Conservation (phyloP, 176 grass and related monocot species). For the Olyra latifolia region DNA sequence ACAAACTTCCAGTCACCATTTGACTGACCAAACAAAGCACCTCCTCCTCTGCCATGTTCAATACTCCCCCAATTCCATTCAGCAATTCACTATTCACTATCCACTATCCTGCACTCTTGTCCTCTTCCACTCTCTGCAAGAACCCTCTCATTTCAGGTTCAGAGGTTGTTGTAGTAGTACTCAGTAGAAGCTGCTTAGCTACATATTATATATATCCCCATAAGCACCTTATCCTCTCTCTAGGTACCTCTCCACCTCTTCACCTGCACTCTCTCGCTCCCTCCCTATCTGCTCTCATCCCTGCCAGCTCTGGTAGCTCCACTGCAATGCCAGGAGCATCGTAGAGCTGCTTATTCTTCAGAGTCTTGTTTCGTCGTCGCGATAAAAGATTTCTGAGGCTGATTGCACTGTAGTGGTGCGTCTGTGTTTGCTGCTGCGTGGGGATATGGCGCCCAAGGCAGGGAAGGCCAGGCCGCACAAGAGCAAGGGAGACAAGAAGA, state of each 20-base stretch:
- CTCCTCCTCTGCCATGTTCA: neutral
- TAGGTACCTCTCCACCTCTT: constrained; percentile 21
- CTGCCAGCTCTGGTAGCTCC: neutral
- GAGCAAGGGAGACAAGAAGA: constrained; percentile 94
- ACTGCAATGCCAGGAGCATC: constrained; percentile 39
- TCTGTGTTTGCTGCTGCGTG: neutral
- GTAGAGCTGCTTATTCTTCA: neutral
- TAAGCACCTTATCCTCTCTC: constrained; percentile 55
- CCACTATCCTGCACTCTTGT: constrained; percentile 3
- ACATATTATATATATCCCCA: constrained; percentile 38
- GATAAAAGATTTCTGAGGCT: neutral
- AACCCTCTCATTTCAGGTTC: constrained; percentile 28
- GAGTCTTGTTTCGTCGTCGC: neutral
- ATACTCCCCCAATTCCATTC: neutral
- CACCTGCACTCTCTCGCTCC: constrained; percentile 31
- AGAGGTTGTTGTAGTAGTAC: neutral
- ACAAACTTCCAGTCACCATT: neutral
- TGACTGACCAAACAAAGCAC: neutral
- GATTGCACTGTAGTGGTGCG: neutral
- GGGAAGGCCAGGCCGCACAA: constrained; percentile 85
- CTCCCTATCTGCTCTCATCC: neutral
- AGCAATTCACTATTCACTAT: neutral
- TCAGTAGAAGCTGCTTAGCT: constrained; percentile 4
- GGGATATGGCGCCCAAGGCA: constrained; percentile 82
- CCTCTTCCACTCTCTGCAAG: constrained; percentile 19